Conservation (phyloP, 2,329 filamentous ascomycete species). For the Lachnellula subtilissima region DNA sequence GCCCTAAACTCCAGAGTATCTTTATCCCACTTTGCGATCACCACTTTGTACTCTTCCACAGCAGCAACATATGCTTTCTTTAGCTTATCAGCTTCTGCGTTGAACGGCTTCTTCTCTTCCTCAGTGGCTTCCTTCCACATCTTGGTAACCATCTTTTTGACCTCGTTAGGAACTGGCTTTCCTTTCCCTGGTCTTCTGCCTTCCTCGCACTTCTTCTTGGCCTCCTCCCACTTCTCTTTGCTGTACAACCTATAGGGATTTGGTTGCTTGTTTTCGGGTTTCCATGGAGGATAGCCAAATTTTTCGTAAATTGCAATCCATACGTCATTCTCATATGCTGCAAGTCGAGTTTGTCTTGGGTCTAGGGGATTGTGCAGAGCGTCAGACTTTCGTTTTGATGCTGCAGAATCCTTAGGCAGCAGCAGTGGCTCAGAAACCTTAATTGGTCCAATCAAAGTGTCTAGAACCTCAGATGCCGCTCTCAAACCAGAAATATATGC, state of each 20-base stretch:
- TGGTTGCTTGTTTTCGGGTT: conserved; percentile 66
- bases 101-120: conserved; percentile 70
- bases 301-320: conserved; percentile 47
- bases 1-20: conserved; percentile 52
- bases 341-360: conserved; percentile 47
- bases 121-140: conserved; percentile 80
- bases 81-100: conserved; percentile 66
- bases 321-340: conserved; percentile 52
- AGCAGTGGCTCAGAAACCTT: conserved; percentile 72
- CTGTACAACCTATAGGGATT: conserved; percentile 91
- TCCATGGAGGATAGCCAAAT: conserved; percentile 71
- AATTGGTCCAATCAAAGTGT: conserved; percentile 76
- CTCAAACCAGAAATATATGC: conserved; percentile 91
- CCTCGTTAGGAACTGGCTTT: conserved; percentile 69
- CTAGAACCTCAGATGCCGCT: conserved; percentile 80
- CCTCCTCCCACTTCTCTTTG: conserved; percentile 66
- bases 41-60: conserved; percentile 54
- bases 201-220: conserved; percentile 56
- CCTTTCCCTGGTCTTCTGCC: conserved; percentile 60
- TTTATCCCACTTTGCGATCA: conserved; percentile 67
- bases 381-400: conserved; percentile 50
- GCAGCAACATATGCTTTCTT: conserved; percentile 60
- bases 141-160: conserved; percentile 77
- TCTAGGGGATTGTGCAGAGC: conserved; percentile 38
- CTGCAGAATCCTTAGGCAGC: conserved; percentile 49